Evolutionary conservation across 2,329 filamentous ascomycete genomes (phyloP).

Genomic region (Sporothrix inflata): DNA sequence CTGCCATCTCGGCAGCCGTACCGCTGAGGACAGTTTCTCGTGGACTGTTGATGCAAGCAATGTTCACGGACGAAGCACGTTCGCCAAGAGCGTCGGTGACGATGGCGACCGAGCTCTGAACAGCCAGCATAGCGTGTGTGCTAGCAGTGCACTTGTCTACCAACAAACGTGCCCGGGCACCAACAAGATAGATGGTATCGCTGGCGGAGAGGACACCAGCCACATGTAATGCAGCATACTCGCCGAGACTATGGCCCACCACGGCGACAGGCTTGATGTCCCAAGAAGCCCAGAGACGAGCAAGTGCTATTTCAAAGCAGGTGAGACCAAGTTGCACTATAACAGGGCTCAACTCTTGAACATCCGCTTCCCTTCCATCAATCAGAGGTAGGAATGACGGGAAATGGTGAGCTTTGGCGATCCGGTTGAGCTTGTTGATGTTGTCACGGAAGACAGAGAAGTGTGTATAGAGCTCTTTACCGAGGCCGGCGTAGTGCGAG

Average conservation of each 20-base stretch:
- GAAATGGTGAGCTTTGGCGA: conserved; percentile 55
- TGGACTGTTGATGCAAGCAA: conserved; percentile 76
- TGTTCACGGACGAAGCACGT: conserved; percentile 46
- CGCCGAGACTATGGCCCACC: conserved; percentile 67
- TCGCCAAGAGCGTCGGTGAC: conserved; percentile 58
- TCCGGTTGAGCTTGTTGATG: conserved; percentile 60
- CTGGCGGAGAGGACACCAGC: conserved; percentile 73
- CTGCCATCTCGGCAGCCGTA: conserved; percentile 46
- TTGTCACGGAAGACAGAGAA: conserved; percentile 54
- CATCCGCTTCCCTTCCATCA: conserved; percentile 49
- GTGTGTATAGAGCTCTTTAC: conserved; percentile 54
- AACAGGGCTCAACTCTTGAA: conserved; percentile 53
- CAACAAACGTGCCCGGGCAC: conserved; percentile 66
- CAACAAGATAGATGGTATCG: conserved; percentile 74
- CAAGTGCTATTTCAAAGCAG: conserved; percentile 61
- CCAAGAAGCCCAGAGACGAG: conserved; percentile 58
- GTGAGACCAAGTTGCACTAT: conserved; percentile 57
- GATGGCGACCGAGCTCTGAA: conserved; percentile 53
- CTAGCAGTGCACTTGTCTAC: conserved; percentile 66
- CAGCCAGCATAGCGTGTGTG: conserved; percentile 64
- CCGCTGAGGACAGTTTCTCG: conserved; percentile 73
- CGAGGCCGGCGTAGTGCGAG: conserved; percentile 55
- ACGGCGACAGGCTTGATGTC: conserved; percentile 60
- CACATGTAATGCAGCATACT: conserved; percentile 72
- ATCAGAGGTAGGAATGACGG: conserved; percentile 61